Base-by-base conservation (phyloP, 495 filamentous ascomycete species). In the Parmelia sp. region DNA sequence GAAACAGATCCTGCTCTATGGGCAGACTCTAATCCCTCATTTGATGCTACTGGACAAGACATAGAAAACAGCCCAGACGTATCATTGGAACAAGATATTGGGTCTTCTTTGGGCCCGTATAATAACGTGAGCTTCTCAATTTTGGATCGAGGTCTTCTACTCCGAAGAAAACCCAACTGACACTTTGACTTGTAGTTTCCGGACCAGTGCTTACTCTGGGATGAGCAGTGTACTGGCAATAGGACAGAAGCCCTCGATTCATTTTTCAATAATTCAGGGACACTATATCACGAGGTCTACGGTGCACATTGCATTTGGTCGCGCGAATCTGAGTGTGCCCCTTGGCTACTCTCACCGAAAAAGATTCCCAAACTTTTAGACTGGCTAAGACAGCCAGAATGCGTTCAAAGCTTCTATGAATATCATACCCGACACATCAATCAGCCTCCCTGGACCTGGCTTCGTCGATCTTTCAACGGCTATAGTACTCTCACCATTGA, bases 291-390 rank as follows among this genome's bases (percentile, higher is more conserved):
- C 19, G 37, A n/a, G n/a, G 25, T 58, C 56, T 58, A 58, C 25
- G 56, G 56, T 14, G 33, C 56, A 8, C 56, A 58, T 58, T 58
- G 56, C 56, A 58, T 58, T 39, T 58, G 56, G 56, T 58, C 56
- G 5, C 56, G 33, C 33, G 56, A 58, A 11, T 6, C 19, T 25
- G 33, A 58, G 33, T 58, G 56, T 19, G 37, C 33, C 23, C 33
- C 33, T 14, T 58, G 56, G 56, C 27, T 58, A 37, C 33, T 25
- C 21, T 40, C 56, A 4, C 33, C 33, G 39, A 11, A 31, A 7
- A 19, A 14, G 27, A 9, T 36, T 15, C 42, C 49, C 14, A 17
- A 29, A 15, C 5, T 53, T 19, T 31, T 53, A 53, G 49, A 53
- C 14, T 53, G 49, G 59, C 29, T 61, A 25, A 40, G 59, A 35